Evolutionary conservation across 805 yeast species (phyloP).

Genomic region (Cyberlindnera petersonii): DNA sequence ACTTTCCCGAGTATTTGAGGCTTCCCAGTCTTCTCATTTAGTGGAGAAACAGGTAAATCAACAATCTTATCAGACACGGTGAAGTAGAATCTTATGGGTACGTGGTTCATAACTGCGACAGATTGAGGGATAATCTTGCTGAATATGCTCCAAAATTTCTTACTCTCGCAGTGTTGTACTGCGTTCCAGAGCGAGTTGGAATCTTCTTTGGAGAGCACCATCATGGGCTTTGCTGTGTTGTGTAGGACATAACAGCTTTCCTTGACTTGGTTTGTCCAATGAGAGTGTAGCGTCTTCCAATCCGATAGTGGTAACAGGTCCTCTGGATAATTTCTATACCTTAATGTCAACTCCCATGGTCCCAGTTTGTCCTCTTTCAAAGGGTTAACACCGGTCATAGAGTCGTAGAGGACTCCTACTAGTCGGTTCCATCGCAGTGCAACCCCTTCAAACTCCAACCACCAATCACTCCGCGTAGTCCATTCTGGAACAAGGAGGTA

Average conservation of each 20-base stretch:
- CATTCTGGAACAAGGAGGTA: constrained; percentile 29
- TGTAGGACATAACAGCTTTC: constrained; percentile 73
- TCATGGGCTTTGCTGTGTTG: constrained; percentile 77
- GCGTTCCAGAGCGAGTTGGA: constrained; percentile 56
- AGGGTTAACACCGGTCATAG: constrained; percentile 39
- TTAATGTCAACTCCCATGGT: constrained; percentile 46
- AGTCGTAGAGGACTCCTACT: constrained; percentile 62
- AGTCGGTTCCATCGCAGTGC: constrained; percentile 76
- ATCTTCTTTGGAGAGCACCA: constrained; percentile 66
- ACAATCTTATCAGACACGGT: constrained; percentile 36
- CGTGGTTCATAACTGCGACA: constrained; percentile 25
- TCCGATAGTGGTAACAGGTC: constrained; percentile 39
- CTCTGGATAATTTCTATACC: constrained; percentile 40
- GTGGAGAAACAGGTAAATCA: constrained; percentile 31
- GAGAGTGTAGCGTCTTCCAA: constrained; percentile 37
- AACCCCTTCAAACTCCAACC: constrained; percentile 64
- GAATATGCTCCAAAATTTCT: constrained; percentile 22
- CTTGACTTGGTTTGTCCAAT: constrained; percentile 76
- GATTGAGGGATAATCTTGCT: constrained; percentile 22
- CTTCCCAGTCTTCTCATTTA: neutral
- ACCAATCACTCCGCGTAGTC: constrained; percentile 35
- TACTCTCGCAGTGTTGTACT: constrained; percentile 35
- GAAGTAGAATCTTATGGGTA: constrained; percentile 49
- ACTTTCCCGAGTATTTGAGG: constrained; percentile 34
- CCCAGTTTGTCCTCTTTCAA: constrained; percentile 13